These are phyloP conservation scores for Lathyrus tuberosus DNA, from an alignment of 306 rosid genomes.

Conservation along the genomic window DNA sequence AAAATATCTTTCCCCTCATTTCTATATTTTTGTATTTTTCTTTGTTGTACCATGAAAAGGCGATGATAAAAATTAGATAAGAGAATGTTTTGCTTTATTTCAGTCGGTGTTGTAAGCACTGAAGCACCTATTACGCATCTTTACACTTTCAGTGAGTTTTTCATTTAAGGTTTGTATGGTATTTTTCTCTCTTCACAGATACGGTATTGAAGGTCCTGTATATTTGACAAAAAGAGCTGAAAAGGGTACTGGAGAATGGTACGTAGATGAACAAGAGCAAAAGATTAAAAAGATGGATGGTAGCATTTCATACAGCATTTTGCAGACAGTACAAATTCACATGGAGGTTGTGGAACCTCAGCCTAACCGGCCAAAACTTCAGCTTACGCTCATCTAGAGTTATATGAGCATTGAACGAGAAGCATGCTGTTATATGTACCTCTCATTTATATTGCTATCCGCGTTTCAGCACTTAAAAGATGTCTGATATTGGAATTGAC, in stretches of 20 bases:
- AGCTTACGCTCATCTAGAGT: conserved; percentile 65
- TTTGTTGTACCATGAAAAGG: not conserved
- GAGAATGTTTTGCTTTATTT: conserved; percentile 6
- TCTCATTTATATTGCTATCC: conserved; percentile 21
- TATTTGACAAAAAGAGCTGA: conserved; percentile 69
- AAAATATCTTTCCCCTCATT: conserved; percentile 42
- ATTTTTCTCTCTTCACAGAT: conserved; percentile 48
- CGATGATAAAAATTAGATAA: not conserved
- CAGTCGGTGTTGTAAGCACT: conserved; percentile 2
- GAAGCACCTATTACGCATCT: conserved; percentile 15
- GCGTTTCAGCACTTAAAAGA: conserved; percentile 2
- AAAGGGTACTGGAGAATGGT: conserved; percentile 89
- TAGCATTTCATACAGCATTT: conserved; percentile 63
- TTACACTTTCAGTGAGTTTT: not conserved
- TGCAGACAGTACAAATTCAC: conserved; percentile 72
- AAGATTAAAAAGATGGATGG: conserved; percentile 89
- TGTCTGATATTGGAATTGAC: conserved; percentile 10
- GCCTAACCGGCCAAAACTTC: conserved; percentile 88
- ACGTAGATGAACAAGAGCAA: conserved; percentile 82
- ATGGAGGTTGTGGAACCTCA: conserved; percentile 99
- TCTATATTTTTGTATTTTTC: not conserved
- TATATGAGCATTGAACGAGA: not conserved
- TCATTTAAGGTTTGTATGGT: conserved; percentile 9
- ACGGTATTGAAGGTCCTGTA: conserved; percentile 92
- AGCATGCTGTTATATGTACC: conserved; percentile 7